These are phyloP conservation scores for Xylaria multiplex DNA, from an alignment of 2,329 filamentous ascomycete species.

Conservation along the genomic window DNA sequence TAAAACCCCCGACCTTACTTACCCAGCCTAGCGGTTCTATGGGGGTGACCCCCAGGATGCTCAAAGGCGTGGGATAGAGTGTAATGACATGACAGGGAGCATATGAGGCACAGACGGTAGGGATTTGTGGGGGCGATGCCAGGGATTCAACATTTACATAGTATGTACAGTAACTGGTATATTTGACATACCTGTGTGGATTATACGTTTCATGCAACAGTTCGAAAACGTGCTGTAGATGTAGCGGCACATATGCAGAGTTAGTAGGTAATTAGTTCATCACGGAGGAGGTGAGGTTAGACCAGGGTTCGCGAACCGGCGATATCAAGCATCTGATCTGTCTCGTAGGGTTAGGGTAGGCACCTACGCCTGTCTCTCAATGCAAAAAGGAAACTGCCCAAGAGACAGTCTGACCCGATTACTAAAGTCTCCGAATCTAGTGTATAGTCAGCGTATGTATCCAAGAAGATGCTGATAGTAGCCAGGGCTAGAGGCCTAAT, in stretches of 20 bases:
- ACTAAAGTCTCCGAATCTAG: neutral
- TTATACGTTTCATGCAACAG: conserved; percentile 22
- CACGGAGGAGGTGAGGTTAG: neutral
- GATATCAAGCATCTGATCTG: neutral
- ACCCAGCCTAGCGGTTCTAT: conserved; percentile 25
- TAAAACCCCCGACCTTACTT: conserved; percentile 2
- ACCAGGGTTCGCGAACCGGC: neutral
- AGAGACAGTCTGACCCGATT: neutral
- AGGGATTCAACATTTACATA: conserved; percentile 11
- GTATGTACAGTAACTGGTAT: conserved; percentile 6
- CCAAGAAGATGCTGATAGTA: neutral
- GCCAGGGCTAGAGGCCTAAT: neutral
- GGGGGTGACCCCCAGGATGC: conserved; percentile 19
- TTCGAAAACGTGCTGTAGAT: conserved; percentile 12
- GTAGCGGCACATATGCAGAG: neutral
- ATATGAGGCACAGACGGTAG: conserved; percentile 12
- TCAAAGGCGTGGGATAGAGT: conserved; percentile 14
- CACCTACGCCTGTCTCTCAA: neutral
- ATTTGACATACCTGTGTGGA: neutral
- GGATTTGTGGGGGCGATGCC: conserved; percentile 7
- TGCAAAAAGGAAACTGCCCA: neutral
- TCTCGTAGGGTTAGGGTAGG: neutral
- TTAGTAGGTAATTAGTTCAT: neutral
- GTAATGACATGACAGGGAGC: conserved; percentile 14
- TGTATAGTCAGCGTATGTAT: neutral